Evolutionary conservation across 1,284 basidiomycete species (phyloP).

Genomic region (Laetiporus sulphureus): DNA sequence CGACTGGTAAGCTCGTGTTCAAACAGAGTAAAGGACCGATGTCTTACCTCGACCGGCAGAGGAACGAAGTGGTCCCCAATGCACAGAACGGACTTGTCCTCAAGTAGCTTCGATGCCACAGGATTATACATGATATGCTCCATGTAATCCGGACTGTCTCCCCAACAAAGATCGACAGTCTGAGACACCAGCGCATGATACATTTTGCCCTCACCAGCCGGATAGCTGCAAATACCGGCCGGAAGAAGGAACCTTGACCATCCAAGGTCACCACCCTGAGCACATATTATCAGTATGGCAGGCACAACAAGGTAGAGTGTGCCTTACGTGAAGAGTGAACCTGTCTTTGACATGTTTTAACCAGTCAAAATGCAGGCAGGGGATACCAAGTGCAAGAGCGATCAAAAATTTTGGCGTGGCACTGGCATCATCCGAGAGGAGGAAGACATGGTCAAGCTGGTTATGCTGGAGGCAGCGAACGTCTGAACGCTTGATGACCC

Average conservation of each 20-base stretch:
- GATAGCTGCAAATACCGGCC: slow-evolving; percentile 53
- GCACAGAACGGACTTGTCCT: slow-evolving; percentile 46
- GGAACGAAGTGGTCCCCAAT: slow-evolving; percentile 52
- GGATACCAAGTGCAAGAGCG: slow-evolving; percentile 80
- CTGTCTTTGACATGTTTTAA: slow-evolving; percentile 38
- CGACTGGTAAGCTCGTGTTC: not conserved
- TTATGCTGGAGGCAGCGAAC: slow-evolving; percentile 37
- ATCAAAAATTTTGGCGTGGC: slow-evolving; percentile 76
- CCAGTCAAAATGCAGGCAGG: slow-evolving; percentile 69
- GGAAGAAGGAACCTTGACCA: slow-evolving; percentile 66
- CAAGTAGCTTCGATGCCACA: slow-evolving; percentile 51
- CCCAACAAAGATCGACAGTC: slow-evolving; percentile 67
- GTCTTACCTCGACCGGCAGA: slow-evolving; percentile 15
- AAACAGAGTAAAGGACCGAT: no score
- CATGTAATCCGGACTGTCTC: slow-evolving; percentile 46
- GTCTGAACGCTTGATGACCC: slow-evolving; percentile 42
- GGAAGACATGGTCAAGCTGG: slow-evolving; percentile 53
- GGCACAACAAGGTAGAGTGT: no score
- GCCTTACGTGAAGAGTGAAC: no score
- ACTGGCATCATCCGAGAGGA: slow-evolving; percentile 56
- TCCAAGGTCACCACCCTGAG: slow-evolving; percentile 29
- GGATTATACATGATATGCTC: slow-evolving; percentile 48
- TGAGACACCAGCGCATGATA: slow-evolving; percentile 60
- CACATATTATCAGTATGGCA: not conserved
- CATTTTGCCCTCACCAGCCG: no score